These are phyloP conservation scores for Ascochyta koolunga DNA, from an alignment of 2,329 filamentous ascomycete genomes.

Conservation along the genomic window DNA sequence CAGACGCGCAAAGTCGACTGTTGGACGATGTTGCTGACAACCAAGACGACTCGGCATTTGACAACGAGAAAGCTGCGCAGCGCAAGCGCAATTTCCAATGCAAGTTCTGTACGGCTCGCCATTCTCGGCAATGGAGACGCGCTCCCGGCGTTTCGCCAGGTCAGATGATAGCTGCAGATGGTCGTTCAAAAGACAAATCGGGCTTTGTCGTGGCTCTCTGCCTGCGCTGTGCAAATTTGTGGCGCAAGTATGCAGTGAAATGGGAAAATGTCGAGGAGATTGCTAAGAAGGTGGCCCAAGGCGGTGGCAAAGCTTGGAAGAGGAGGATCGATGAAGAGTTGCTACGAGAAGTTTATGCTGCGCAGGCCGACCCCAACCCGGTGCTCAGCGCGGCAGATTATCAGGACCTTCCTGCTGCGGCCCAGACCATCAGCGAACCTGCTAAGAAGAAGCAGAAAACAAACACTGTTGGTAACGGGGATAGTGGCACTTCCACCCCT, in stretches of 20 bases:
- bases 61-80: conserved; percentile 78
- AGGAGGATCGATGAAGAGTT: conserved; percentile 91
- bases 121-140: conserved; percentile 87
- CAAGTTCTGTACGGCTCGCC: conserved; percentile 85
- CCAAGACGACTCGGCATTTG: conserved; percentile 93
- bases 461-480: conserved; percentile 50
- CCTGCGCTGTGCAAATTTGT: conserved; percentile 86
- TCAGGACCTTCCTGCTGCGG: conserved; percentile 30
- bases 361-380: conserved; percentile 38
- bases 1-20: conserved; percentile 69
- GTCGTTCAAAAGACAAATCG: conserved; percentile 79
- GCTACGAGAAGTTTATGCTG: conserved; percentile 66
- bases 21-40: conserved; percentile 93
- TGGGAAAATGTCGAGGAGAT: conserved; percentile 95
- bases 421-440: conserved; percentile 52
- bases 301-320: conserved; percentile 83
- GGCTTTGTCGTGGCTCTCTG: conserved; percentile 82
- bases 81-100: conserved; percentile 87
- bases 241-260: conserved; percentile 94
- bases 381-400: conserved; percentile 37
- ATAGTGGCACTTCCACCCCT: conserved; percentile 54
- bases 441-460: conserved; percentile 67
- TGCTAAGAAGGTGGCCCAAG: conserved; percentile 80
- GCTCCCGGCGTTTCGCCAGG: conserved; percentile 79
- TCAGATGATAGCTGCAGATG: conserved; percentile 70